Evolutionary conservation across 331 rosid species (phyloP), one percentile per base, ranked within the genome.

Genomic region (Acacia concinna): DNA sequence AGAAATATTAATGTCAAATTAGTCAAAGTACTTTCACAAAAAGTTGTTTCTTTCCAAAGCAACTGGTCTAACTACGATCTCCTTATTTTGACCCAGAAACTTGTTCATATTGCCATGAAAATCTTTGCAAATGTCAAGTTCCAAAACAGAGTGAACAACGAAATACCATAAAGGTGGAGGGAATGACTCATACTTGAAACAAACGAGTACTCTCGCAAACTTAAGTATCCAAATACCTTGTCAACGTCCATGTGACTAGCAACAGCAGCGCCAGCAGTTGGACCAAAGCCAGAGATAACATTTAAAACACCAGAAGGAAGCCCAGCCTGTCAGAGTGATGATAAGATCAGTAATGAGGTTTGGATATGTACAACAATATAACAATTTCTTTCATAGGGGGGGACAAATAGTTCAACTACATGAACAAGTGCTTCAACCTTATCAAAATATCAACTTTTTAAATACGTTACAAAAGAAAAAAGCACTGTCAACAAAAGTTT

Each of bases 181-280:
- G 40, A 30, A 66, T 66, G 52, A 76, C 23, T 25, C 34, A 56
- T 23, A 40, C 11, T 34, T 35, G 12, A 5, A 63, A 56, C 32
- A 59, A 59, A 59, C 37, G 37, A 59, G 32, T 59, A 5, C 37
- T 25, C 14, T 20, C 21, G 44, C 56, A 60, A 52, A 79, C 49
- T 67, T 3, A 54, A 47, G 51, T 47, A 84, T 66, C 38, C 76
- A 9, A 68, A 35, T 85, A 94, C 98, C 97, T 94, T 94, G 65
- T 92, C 97, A 49, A 94, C 87, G 37, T 92, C 94, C 98, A 90
- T 94, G 85, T 94, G 98, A 76, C 94, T 90, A 81, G 96, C 92
- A 86, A 94, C 85, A 68, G 97, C 89, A 60, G 97, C 97, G 81
- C 98, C 98, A 40, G 91, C 97, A 49, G 97, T 89, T 12, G 97